Evolutionary conservation across 192 early-diverging fungal genomes (phyloP), one percentile per base, ranked within the genome.

Genomic region (Linnemannia schmuckeri): DNA sequence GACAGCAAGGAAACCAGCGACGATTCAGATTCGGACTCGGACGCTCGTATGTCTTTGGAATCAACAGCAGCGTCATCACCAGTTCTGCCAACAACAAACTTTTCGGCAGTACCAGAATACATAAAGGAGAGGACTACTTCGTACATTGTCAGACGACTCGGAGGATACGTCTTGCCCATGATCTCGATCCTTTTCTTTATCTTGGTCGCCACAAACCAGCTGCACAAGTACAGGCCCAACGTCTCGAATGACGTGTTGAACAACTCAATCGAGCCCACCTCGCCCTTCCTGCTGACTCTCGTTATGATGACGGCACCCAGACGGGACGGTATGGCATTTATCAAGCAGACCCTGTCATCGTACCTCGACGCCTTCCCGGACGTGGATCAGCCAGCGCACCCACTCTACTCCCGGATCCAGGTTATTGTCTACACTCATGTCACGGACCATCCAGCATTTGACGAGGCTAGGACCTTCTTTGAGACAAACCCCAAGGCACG

Each of bases 281-380:
- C 90, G n/a, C 84, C 72, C 3, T 89, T 83, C 54, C 77, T 92
- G 30, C 83, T 92, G 46, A 87, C 90, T 0, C 78, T 91, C 24
- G 76, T 91, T 0, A 61, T 91, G 46, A 92, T 92, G 92, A 92
- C 90, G 10, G 92, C 92, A 0, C 92, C 92, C 1, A 78, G 92
- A 63, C 82, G 83, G 17, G 82, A 74, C 17, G 88, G 90, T 54
- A 77, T 81, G 30, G 77, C 83, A 18, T 92, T 89, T 47, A 86
- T 92, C 22, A 83, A 80, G 24, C 79, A 80, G 47, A 91, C 90
- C 6, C 76, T 92, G 0, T 66, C 89, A 12, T 90, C 89, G 0
- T 92, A 92, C 68, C 77, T 92, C 46, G 57, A 44, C 72, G 88
- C 90, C 38, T 91, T 90, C 79, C 89, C 90, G 7, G 81, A 82